phyloP scores from a whole-genome alignment of 169 alveolate species.

The Babesia divergens region DNA sequence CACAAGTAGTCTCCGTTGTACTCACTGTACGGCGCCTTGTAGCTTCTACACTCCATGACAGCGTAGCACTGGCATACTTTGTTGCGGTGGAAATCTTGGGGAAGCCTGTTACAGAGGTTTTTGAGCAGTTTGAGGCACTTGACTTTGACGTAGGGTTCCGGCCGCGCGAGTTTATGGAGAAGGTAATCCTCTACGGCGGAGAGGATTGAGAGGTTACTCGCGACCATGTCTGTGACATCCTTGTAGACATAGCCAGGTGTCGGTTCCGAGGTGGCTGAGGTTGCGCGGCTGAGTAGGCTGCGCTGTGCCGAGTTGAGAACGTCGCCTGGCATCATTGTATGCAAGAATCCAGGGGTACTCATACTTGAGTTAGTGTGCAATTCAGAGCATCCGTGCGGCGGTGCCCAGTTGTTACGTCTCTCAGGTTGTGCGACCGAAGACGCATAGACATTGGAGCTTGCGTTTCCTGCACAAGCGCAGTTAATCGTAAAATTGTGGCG shows the following conservation, averaged over 20 bases:
- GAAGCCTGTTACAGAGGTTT: constrained; percentile 63
- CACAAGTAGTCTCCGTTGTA: constrained; percentile 49
- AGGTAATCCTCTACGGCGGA: constrained; percentile 65
- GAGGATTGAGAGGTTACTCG: constrained; percentile 47
- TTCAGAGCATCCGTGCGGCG: too few species aligned
- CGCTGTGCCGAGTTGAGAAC: constrained; percentile 39
- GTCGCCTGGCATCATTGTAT: constrained; percentile 23
- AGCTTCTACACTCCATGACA: constrained; percentile 35
- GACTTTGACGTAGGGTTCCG: constrained; percentile 68
- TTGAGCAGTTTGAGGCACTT: constrained; percentile 71
- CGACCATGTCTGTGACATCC: constrained; percentile 67
- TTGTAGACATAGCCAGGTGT: constrained; percentile 76
- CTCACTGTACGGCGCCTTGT: constrained; percentile 53
- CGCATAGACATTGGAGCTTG: too few species aligned
- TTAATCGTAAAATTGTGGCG: too few species aligned
- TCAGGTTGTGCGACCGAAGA: too few species aligned
- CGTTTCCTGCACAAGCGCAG: too few species aligned
- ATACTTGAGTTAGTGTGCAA: too few species aligned
- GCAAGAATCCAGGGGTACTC: too few species aligned
- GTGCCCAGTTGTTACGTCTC: too few species aligned
- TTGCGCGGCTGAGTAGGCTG: constrained; percentile 61
- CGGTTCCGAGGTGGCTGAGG: constrained; percentile 73
- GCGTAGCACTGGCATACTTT: constrained; percentile 45
- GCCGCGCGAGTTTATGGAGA: constrained; percentile 64
- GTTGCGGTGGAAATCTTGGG: constrained; percentile 54